phyloP scores from a whole-genome alignment of 306 rosid species.

The Arachis hypogaea region DNA sequence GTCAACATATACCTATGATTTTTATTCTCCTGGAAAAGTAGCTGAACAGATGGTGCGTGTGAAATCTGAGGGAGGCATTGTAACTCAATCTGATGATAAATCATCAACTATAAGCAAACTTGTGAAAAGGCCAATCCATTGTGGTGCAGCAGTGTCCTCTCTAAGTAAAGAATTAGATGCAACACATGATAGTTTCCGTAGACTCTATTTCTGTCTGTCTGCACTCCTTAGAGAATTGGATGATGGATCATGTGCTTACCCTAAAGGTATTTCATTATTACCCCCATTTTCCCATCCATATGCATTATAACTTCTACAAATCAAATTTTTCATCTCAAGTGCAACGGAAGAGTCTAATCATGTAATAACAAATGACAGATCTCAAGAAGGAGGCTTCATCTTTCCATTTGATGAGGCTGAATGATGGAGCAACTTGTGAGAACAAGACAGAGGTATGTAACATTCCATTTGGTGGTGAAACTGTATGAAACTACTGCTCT shows the following conservation, averaged over 20 bases:
- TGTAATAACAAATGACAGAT: constrained; percentile 57
- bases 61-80: constrained; percentile 40
- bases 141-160: constrained; percentile 38
- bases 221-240: constrained; percentile 46
- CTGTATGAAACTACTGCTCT: constrained; percentile 1
- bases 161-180: constrained; percentile 62
- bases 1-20: constrained; percentile 33
- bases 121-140: constrained; percentile 34
- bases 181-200: constrained; percentile 49
- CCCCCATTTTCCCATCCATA: constrained; percentile 29
- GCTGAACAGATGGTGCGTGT: constrained; percentile 35
- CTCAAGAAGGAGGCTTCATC: constrained; percentile 45
- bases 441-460: constrained; percentile 54
- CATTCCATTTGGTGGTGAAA: constrained; percentile 24
- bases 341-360: constrained; percentile 28
- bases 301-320: constrained; percentile 22
- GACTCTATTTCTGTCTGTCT: constrained; percentile 51
- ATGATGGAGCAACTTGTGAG: constrained; percentile 45
- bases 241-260: constrained; percentile 41
- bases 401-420: constrained; percentile 40
- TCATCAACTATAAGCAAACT: constrained; percentile 42
- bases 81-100: constrained; percentile 39
- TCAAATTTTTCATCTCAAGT: constrained; percentile 30
- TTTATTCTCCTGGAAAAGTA: constrained; percentile 37
- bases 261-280: constrained; percentile 55